Evolutionary conservation across 805 yeast genomes (phyloP), one percentile per base, ranked within the genome.

Genomic region (Ogataea sp.): DNA sequence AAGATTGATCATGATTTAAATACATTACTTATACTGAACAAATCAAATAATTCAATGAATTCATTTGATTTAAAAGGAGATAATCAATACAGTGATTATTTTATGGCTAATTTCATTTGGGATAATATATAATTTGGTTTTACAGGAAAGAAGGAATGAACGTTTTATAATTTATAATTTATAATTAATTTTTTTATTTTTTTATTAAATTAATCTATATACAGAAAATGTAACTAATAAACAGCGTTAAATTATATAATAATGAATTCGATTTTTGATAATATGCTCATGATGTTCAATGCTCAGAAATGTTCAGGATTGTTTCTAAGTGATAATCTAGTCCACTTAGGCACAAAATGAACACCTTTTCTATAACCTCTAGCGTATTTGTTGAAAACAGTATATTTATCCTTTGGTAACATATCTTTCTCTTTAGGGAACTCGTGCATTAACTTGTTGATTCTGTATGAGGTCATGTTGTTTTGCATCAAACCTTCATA

Each of bases 311-410:
- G 71, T 43, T 71, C 71, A 34, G 96, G 96, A 54, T 84, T 83
- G 42, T 73, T 78, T 67, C 96, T 79, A 60, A 80, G 72, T 8
- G 94, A 76, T 45, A 77, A 58, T 65, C 81, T 87, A 39, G 97
- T 88, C 95, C 96, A 88, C 57, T 88, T 85, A 17, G 96, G 96
- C 32, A 82, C 83, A 59, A 78, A 67, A 55, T 90, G 97, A 20
- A 85, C 78, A 47, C 89, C 80, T 65, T 88, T 90, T 67, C 97
- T 78, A 64, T 90, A 93, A 17, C 80, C 80, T 52, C 71, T 77
- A 13, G 80, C 73, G 51, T 78, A 78, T 60, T 75, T 82, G 62
- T 77, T 79, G 65, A 84, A 90, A 2, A 87, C 81, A 34, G 95
- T 80, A 64, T 93, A 93, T 62, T 90, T 90, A 64, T 93, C 95